A percentile compares a stretch with the other conserved stretches of the same genome.
phyloP scores from a whole-genome alignment of 2,329 filamentous ascomycete genomes.

The Fusarium zealandicum region DNA sequence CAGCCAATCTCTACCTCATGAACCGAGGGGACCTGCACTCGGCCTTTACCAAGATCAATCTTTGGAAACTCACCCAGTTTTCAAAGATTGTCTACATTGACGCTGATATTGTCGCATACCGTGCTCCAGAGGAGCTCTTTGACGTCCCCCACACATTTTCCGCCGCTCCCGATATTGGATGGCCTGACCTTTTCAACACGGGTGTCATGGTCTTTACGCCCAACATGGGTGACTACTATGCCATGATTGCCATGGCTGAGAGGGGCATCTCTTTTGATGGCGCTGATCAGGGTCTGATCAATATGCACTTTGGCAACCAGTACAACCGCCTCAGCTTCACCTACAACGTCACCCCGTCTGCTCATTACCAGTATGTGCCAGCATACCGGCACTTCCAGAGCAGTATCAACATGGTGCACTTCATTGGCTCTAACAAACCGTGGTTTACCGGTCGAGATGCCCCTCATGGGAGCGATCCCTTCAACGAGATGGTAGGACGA shows the following conservation, averaged over 20 bases:
- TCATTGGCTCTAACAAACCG: constrained; percentile 90
- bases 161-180: constrained; percentile 92
- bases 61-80: constrained; percentile 92
- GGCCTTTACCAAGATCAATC: constrained; percentile 93
- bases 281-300: constrained; percentile 93
- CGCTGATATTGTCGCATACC: constrained; percentile 88
- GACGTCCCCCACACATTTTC: constrained; percentile 65
- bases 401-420: constrained; percentile 89
- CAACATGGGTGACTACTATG: constrained; percentile 86
- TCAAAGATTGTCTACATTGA: constrained; percentile 94
- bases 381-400: constrained; percentile 93
- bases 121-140: constrained; percentile 93
- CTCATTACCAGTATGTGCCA: constrained; percentile 96
- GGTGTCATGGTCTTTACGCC: constrained; percentile 93
- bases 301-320: constrained; percentile 86
- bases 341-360: constrained; percentile 97
- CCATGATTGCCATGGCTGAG: constrained; percentile 82
- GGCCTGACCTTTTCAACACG: constrained; percentile 98
- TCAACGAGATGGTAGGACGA: constrained; percentile 81
- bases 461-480: constrained; percentile 66
- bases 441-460: constrained; percentile 74
- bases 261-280: constrained; percentile 94
- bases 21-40: constrained; percentile 87
- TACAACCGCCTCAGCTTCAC: constrained; percentile 92
- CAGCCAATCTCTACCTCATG: constrained; percentile 90